phyloP scores from a whole-genome alignment of 441 rosid species.

The Jatropha podagrica region DNA sequence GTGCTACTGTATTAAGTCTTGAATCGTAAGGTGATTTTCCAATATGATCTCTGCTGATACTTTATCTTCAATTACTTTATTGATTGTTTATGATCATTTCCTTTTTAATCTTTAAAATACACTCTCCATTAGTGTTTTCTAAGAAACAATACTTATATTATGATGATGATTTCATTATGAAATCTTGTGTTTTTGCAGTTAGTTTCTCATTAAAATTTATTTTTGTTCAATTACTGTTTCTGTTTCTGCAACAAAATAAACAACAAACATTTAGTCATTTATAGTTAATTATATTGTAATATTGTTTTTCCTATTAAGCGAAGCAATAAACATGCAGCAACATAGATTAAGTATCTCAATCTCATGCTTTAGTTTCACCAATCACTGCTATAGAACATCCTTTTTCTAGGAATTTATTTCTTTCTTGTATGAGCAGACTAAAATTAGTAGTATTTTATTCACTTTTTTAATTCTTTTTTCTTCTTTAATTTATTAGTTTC shows the following conservation, averaged over 20 bases:
- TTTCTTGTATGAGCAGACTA: no score
- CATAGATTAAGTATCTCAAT: no score
- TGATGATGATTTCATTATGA: no score
- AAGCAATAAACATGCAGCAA: neutral
- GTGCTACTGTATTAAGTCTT: neutral
- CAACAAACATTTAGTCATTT: neutral
- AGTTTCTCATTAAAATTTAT: no score
- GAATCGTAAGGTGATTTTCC: slow-evolving; percentile 4
- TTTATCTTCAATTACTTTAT: neutral
- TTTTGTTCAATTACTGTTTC: no score
- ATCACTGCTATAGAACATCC: neutral
- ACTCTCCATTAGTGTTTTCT: no score
- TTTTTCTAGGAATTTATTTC: neutral
- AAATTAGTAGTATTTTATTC: no score
- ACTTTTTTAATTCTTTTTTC: no score
- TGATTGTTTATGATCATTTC: neutral
- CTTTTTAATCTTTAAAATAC: no score
- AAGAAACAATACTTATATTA: no score
- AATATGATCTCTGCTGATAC: neutral
- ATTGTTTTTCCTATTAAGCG: neutral
- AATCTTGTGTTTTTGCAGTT: no score
- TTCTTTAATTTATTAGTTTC: neutral
- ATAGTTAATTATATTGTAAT: neutral
- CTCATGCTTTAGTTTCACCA: neutral
- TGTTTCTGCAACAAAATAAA: no score